A percentile compares a stretch with the other conserved stretches of the same genome.
Conservation (phyloP, 2,329 filamentous ascomycete species). For the Blumeria hordei region DNA sequence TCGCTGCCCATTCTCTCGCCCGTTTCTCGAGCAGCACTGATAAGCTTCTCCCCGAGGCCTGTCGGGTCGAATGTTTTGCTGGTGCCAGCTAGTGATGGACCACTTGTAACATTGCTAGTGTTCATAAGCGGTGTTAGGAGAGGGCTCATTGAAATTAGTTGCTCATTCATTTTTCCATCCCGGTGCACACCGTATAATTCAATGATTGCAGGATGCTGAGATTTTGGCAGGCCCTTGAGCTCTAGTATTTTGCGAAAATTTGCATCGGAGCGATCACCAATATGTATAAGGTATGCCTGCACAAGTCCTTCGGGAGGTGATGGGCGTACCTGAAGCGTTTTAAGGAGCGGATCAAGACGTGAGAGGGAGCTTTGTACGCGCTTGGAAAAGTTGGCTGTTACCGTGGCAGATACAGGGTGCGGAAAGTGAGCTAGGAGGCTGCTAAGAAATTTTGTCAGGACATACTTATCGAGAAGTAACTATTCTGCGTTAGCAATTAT, state of each 20-base stretch:
- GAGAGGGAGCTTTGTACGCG: slow-evolving; percentile 65
- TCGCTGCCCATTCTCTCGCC: slow-evolving; percentile 10
- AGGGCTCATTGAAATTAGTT: slow-evolving; percentile 44
- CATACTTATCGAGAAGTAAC: slow-evolving; percentile 93
- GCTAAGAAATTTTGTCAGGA: slow-evolving; percentile 56
- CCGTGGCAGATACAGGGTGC: slow-evolving; percentile 7
- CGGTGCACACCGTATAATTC: slow-evolving; percentile 67
- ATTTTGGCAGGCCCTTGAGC: slow-evolving; percentile 72
- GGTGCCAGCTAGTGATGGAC: background rate
- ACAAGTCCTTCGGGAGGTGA: slow-evolving; percentile 83
- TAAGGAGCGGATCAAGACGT: slow-evolving; percentile 76
- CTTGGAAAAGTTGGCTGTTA: slow-evolving; percentile 46
- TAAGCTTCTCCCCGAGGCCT: slow-evolving; percentile 62
- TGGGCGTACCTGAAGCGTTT: slow-evolving; percentile 83
- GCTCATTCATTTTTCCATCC: slow-evolving; percentile 45
- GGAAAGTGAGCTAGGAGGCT: slow-evolving; percentile 37
- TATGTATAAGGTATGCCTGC: slow-evolving; percentile 92
- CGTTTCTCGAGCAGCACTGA: slow-evolving; percentile 59
- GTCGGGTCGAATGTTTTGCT: slow-evolving; percentile 48
- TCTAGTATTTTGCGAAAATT: slow-evolving; percentile 96
- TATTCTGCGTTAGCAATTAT: slow-evolving; percentile 18
- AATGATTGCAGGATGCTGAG: slow-evolving; percentile 58
- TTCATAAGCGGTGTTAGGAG: slow-evolving; percentile 43
- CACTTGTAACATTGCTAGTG: slow-evolving; percentile 19
- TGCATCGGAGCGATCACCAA: slow-evolving; percentile 72